phyloP scores from a whole-genome alignment of 139 green algal genomes.

The Eudorina sp. region DNA sequence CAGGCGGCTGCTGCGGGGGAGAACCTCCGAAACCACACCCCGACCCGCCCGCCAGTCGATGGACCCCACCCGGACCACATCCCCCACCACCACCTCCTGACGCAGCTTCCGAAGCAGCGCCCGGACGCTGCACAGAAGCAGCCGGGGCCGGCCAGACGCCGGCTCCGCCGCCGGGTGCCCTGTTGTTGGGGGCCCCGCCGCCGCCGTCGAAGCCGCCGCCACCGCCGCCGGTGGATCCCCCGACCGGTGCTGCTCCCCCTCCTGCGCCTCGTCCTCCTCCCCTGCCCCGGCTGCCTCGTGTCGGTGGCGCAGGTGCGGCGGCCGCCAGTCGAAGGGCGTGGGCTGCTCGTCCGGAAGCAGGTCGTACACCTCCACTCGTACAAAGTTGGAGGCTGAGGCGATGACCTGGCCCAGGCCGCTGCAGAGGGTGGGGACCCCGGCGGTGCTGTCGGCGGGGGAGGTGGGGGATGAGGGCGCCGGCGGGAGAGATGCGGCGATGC shows the following conservation, averaged over 20 bases:
- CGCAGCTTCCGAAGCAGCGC: constrained; percentile 94
- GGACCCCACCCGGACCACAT: constrained; percentile 79
- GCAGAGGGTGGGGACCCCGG: not conserved
- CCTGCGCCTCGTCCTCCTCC: no score
- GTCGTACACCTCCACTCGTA: constrained; percentile 74
- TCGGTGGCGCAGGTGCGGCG: not conserved
- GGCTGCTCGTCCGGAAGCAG: not conserved
- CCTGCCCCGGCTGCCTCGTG: no score
- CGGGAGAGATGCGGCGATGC: constrained; percentile 35
- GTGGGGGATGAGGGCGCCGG: not conserved
- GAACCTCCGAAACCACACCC: constrained; percentile 85
- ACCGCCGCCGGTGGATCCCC: not conserved
- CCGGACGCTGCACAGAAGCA: constrained; percentile 91
- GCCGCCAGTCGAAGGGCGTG: constrained; percentile 32
- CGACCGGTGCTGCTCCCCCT: not conserved
- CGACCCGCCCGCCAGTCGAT: constrained; percentile 85
- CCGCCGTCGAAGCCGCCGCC: not conserved
- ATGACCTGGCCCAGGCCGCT: constrained; percentile 76
- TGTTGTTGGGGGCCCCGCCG: no score
- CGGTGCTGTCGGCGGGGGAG: not conserved
- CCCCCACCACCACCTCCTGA: constrained; percentile 89
- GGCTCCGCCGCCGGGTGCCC: not conserved
- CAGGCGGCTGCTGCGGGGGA: constrained; percentile 75
- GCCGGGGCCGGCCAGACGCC: constrained; percentile 32
- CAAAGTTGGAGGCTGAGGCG: constrained; percentile 86